A percentile compares a stretch with the other conserved stretches of the same genome.
These are phyloP conservation scores for Periconia digitata DNA, from an alignment of 2,329 filamentous ascomycete species.

Conservation along the genomic window DNA sequence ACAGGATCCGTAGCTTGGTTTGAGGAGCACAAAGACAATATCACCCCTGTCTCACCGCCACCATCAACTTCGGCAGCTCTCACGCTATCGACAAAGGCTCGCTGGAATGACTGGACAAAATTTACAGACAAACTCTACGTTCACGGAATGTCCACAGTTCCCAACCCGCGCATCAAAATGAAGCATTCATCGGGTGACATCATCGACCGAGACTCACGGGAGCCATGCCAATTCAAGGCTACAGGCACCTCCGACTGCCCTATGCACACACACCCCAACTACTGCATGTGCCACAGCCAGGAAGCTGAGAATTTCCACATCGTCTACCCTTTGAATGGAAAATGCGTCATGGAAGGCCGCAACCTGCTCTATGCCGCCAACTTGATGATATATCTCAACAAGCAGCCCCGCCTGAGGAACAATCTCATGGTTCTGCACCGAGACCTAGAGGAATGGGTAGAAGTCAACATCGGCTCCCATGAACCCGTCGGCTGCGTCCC, in stretches of 20 bases:
- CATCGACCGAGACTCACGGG: too few relatives aligned
- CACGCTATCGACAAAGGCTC: too few relatives aligned
- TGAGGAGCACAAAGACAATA: too few relatives aligned
- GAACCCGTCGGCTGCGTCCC: neutral
- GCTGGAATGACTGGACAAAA: conserved; percentile 22
- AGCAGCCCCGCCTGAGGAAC: conserved; percentile 15
- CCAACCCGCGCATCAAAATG: too few relatives aligned
- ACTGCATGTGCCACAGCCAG: conserved; percentile 22
- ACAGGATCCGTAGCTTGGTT: too few relatives aligned
- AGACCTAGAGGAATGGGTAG: conserved; percentile 18
- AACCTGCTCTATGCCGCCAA: conserved; percentile 22
- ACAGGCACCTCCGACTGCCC: conserved; percentile 22
- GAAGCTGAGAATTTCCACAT: conserved; percentile 21
- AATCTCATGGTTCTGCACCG: conserved; percentile 28
- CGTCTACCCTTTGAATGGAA: conserved; percentile 14
- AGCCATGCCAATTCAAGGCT: conserved; percentile 19
- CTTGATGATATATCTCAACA: conserved; percentile 18
- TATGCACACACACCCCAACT: conserved; percentile 16
- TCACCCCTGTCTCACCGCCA: too few relatives aligned
- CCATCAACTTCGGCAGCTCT: too few relatives aligned
- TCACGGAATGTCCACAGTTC: conserved; percentile 17
- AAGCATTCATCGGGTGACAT: too few relatives aligned
- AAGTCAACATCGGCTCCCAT: neutral
- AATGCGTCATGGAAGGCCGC: conserved; percentile 19
- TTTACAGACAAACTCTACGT: conserved; percentile 15